These are phyloP conservation scores for Meyerozyma guilliermondii DNA, from an alignment of 1,139 yeast species.

Conservation along the genomic window DNA sequence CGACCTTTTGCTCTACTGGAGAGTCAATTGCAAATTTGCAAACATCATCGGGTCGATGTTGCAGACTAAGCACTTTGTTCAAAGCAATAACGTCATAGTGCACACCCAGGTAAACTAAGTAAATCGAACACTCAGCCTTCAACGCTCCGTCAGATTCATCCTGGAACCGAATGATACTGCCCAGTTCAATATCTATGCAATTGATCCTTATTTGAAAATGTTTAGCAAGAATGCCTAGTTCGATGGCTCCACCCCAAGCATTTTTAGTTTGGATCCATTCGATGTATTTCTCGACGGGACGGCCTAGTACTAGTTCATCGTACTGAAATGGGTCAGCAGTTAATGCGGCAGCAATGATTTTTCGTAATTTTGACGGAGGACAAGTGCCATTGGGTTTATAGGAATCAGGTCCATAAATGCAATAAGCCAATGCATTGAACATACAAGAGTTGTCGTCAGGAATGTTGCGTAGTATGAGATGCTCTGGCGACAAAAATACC, in stretches of 20 bases:
- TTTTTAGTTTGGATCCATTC: slow-evolving; percentile 58
- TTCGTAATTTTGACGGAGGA: slow-evolving; percentile 40
- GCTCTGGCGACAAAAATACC: slow-evolving; percentile 17
- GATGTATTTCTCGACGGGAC: slow-evolving; percentile 45
- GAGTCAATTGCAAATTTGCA: background rate
- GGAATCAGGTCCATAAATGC: slow-evolving; percentile 30
- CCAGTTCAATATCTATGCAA: slow-evolving; percentile 67
- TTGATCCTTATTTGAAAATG: slow-evolving; percentile 50
- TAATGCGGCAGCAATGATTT: slow-evolving; percentile 44
- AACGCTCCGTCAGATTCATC: slow-evolving; percentile 26
- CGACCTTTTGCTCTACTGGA: slow-evolving; percentile 22
- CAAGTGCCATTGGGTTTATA: slow-evolving; percentile 12
- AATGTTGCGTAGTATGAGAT: slow-evolving; percentile 51
- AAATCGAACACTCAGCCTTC: slow-evolving; percentile 33
- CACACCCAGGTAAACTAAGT: slow-evolving; percentile 64
- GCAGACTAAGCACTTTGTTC: slow-evolving; percentile 22
- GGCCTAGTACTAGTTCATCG: slow-evolving; percentile 57
- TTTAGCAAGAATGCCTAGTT: slow-evolving; percentile 58
- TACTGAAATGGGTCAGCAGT: slow-evolving; percentile 39
- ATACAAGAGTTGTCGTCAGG: slow-evolving; percentile 81
- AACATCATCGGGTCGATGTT: slow-evolving; percentile 24
- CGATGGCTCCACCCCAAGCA: slow-evolving; percentile 89
- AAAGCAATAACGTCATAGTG: slow-evolving; percentile 67
- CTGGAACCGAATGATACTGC: slow-evolving; percentile 51
- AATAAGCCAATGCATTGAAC: slow-evolving; percentile 63